A percentile compares a stretch with the other conserved stretches of the same genome.
Evolutionary conservation across 1,139 yeast genomes (phyloP).

Genomic region (Geotrichum siamense): DNA sequence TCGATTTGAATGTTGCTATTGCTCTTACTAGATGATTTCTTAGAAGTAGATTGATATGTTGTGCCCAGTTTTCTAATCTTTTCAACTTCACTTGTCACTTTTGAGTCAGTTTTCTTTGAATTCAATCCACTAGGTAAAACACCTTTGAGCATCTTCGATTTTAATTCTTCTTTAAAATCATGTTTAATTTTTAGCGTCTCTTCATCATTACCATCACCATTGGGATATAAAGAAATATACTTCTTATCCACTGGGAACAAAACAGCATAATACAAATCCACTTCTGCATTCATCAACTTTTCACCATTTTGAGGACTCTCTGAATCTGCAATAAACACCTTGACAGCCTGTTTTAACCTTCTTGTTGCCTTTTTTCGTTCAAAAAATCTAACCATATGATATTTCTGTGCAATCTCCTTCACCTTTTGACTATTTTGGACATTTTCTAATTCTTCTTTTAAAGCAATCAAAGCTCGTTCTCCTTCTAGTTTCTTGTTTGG

Average conservation of each 20-base stretch:
- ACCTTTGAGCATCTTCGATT: conserved; percentile 23
- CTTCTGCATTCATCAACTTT: conserved; percentile 43
- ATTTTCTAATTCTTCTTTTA: conserved; percentile 56
- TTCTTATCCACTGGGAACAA: conserved; percentile 75
- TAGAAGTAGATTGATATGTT: conserved; percentile 4
- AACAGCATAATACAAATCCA: conserved; percentile 69
- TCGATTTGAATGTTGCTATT: conserved; percentile 6
- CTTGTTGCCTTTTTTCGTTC: conserved; percentile 84
- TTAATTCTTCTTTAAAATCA: conserved; percentile 23
- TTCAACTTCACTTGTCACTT: conserved; percentile 19
- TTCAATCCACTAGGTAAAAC: conserved; percentile 23
- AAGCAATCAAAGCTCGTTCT: conserved; percentile 77
- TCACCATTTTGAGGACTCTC: conserved; percentile 24
- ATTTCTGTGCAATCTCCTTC: conserved; percentile 60
- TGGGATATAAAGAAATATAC: conserved; percentile 72
- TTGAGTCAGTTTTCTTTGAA: conserved; percentile 18
- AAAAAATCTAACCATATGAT: conserved; percentile 90
- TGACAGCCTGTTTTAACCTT: conserved; percentile 57
- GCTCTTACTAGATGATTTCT: conserved; percentile 6
- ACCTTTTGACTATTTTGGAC: conserved; percentile 47
- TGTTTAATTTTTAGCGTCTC: conserved; percentile 20
- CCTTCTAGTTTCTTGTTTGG: conserved; percentile 73
- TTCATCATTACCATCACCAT: conserved; percentile 22
- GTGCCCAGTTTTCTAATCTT: conserved; percentile 11
- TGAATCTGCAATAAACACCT: conserved; percentile 35